Conservation (phyloP, 129 eudicot genomes). For the Flaveria linearis region DNA sequence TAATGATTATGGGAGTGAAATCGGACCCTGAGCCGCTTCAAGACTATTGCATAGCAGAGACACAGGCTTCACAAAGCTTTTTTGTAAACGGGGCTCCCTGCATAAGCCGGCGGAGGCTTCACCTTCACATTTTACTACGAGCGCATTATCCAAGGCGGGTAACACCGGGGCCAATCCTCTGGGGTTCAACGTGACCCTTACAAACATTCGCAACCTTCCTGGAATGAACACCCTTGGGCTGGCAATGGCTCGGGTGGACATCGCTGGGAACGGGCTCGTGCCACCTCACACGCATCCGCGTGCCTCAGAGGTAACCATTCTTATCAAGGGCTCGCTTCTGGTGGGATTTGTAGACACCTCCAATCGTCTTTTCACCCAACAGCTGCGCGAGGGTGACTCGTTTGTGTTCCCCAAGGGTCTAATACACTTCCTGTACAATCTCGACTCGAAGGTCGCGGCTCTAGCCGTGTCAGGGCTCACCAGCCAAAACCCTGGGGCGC, state of each 20-base stretch:
- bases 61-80: constrained; percentile 37
- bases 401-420: constrained; percentile 79
- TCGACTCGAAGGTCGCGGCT: constrained; percentile 49
- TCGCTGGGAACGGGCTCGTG: constrained; percentile 67
- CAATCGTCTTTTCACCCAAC: constrained; percentile 54
- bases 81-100: constrained; percentile 69
- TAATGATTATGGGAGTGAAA: neutral
- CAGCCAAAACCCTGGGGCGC: constrained; percentile 88
- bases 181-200: constrained; percentile 67
- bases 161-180: constrained; percentile 54
- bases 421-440: constrained; percentile 68
- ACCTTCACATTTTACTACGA: constrained; percentile 66
- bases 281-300: constrained; percentile 89
- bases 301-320: constrained; percentile 75
- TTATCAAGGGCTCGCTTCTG: constrained; percentile 55
- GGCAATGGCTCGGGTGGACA: constrained; percentile 74
- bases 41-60: constrained; percentile 78
- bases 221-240: constrained; percentile 77
- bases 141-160: constrained; percentile 63
- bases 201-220: constrained; percentile 57
- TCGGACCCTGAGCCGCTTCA: constrained; percentile 83
- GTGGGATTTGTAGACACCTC: constrained; percentile 86
- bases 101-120: constrained; percentile 48
- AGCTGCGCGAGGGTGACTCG: constrained; percentile 61
- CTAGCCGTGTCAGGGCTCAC: constrained; percentile 63